phyloP scores from a whole-genome alignment of 2,329 filamentous ascomycete species.

The Phialocephala sp. region DNA sequence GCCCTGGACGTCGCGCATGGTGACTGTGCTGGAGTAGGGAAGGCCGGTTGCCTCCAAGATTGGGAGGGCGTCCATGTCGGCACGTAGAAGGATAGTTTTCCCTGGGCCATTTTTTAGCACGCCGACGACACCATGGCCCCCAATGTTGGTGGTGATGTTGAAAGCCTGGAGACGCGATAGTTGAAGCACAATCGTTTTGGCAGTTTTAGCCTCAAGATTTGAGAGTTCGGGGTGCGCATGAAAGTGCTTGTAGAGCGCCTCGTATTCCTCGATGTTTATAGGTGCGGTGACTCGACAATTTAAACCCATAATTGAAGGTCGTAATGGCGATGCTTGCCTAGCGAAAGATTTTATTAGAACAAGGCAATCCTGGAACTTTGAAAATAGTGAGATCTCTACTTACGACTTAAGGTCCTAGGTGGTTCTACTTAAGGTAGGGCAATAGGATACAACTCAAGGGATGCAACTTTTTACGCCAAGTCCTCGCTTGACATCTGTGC shows the following conservation, averaged over 20 bases:
- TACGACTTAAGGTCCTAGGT: background rate
- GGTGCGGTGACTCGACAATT: slow-evolving; percentile 4
- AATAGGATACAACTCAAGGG: background rate
- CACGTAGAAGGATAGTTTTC: slow-evolving; percentile 60
- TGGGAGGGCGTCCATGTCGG: slow-evolving; percentile 67
- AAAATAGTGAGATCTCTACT: background rate
- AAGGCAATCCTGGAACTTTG: background rate
- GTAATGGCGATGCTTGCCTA: background rate
- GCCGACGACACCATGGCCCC: slow-evolving; percentile 62
- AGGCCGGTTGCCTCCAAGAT: slow-evolving; percentile 61
- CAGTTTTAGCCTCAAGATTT: slow-evolving; percentile 58
- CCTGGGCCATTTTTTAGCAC: slow-evolving; percentile 61
- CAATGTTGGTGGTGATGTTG: slow-evolving; percentile 56
- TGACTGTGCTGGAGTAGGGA: slow-evolving; percentile 56
- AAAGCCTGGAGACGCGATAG: slow-evolving; percentile 45
- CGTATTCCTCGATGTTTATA: slow-evolving; percentile 46
- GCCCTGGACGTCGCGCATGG: slow-evolving; percentile 50
- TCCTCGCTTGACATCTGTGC: background rate
- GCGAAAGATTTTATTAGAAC: background rate
- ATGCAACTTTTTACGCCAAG: background rate
- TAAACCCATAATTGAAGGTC: background rate
- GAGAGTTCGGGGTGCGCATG: slow-evolving; percentile 66
- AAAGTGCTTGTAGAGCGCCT: slow-evolving; percentile 62
- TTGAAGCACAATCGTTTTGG: slow-evolving; percentile 50
- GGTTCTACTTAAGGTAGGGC: background rate